Conservation (phyloP, 257 asterid genomes). For the Nicotiana paniculata region DNA sequence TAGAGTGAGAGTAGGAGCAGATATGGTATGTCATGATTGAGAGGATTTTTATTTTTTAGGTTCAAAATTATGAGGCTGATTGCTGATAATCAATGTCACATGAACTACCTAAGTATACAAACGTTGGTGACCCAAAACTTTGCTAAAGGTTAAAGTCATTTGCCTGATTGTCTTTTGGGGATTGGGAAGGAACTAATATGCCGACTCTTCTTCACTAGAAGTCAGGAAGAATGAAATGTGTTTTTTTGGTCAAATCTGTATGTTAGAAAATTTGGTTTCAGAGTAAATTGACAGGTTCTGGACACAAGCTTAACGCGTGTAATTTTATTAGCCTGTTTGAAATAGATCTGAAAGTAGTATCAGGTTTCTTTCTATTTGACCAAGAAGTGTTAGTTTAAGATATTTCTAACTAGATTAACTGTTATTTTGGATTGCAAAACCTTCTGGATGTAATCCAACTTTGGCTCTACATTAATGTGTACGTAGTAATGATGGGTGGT, state of each 20-base stretch:
- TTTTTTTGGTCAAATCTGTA: background rate
- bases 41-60: background rate
- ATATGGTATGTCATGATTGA: background rate
- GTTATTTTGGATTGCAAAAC: background rate
- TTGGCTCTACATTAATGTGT: background rate
- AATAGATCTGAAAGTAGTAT: background rate
- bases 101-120: background rate
- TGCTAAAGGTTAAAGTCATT: background rate
- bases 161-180: background rate
- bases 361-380: background rate
- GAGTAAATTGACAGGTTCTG: background rate
- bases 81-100: background rate
- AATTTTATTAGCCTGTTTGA: background rate
- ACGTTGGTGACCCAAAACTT: background rate
- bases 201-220: background rate
- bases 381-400: background rate
- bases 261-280: background rate
- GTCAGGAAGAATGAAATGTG: background rate
- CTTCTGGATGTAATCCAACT: background rate
- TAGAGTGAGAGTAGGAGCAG: background rate
- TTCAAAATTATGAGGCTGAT: background rate
- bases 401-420: background rate
- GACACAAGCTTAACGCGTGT: background rate
- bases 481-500: background rate
- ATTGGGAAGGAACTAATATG: background rate